Percentiles rank a stretch among this genome's conserved stretches.
Evolutionary conservation across 179 eudicot species (phyloP).

Genomic region (Silene coronaria): DNA sequence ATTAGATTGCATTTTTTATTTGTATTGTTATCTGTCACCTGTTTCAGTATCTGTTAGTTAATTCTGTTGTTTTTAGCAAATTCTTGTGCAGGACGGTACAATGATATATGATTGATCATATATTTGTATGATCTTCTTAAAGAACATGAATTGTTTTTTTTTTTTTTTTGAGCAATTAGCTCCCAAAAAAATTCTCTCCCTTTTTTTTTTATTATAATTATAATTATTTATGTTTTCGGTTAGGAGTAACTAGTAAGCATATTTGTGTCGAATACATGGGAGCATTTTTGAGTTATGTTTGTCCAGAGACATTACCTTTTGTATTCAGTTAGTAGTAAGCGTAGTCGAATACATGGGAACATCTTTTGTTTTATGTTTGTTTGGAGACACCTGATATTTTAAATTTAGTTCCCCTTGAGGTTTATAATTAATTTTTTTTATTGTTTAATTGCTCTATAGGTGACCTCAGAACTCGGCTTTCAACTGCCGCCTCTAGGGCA

Average conservation of each 20-base stretch:
- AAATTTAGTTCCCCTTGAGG: neutral
- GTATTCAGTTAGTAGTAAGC: neutral
- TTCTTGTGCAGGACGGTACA: neutral
- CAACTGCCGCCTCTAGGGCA: conserved; percentile 74
- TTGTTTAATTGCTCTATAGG: conserved; percentile 45
- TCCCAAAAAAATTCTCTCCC: too few species aligned
- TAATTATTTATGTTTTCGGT: too few species aligned
- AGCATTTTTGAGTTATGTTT: neutral
- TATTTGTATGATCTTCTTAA: too few species aligned
- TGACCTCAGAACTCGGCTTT: conserved; percentile 70
- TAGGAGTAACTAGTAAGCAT: neutral
- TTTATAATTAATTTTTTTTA: neutral
- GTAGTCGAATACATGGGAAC: too few species aligned
- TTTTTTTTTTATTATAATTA: neutral
- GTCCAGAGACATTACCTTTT: neutral
- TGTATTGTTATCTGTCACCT: neutral
- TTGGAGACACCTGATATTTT: neutral
- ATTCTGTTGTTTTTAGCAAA: neutral
- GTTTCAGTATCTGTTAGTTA: neutral
- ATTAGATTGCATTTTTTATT: neutral
- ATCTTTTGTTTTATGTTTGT: neutral
- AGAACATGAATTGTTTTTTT: too few species aligned
- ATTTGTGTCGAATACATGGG: neutral
- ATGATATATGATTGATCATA: too few species aligned
- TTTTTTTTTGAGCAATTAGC: too few species aligned